Percentiles rank a stretch among this genome's conserved stretches.
phyloP scores from a whole-genome alignment of 2,329 filamentous ascomycete species.

The Colletotrichum siamense region DNA sequence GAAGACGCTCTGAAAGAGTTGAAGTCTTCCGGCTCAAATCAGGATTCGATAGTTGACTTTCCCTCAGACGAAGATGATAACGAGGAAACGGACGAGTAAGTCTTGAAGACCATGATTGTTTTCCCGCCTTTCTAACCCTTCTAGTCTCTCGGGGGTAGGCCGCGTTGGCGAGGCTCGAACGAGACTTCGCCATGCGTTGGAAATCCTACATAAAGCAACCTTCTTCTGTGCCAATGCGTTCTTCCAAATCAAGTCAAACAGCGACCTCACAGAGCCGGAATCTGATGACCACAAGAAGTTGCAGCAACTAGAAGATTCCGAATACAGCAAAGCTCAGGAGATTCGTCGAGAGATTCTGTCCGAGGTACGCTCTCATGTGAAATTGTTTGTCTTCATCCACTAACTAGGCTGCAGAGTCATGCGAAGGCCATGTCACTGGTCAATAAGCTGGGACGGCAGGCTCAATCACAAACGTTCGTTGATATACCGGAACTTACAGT shows the following conservation, averaged over 20 bases:
- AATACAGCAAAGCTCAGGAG: slow-evolving; percentile 79
- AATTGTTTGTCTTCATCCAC: neutral
- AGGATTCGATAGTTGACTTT: neutral
- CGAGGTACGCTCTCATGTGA: slow-evolving; percentile 42
- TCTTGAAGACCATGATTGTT: slow-evolving; percentile 19
- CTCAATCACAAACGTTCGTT: slow-evolving; percentile 59
- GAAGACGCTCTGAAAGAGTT: slow-evolving; percentile 47
- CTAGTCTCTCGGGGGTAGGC: slow-evolving; percentile 40
- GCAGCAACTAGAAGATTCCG: slow-evolving; percentile 72
- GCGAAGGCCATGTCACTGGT: slow-evolving; percentile 69
- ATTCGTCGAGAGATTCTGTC: slow-evolving; percentile 81
- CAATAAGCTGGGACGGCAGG: slow-evolving; percentile 61
- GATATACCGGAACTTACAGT: slow-evolving; percentile 64
- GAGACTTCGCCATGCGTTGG: slow-evolving; percentile 74
- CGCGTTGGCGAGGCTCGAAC: slow-evolving; percentile 66
- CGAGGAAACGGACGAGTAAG: slow-evolving; percentile 40
- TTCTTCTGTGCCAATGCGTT: slow-evolving; percentile 88
- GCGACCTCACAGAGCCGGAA: slow-evolving; percentile 66
- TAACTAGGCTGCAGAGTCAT: slow-evolving; percentile 31
- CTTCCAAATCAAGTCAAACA: slow-evolving; percentile 81
- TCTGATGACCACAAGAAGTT: slow-evolving; percentile 70
- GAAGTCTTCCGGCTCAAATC: neutral
- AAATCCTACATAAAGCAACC: slow-evolving; percentile 79
- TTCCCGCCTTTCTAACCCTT: slow-evolving; percentile 44
- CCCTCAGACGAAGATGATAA: slow-evolving; percentile 33